These are phyloP conservation scores for Saccharomyces hybrid DNA, from an alignment of 1,139 yeast genomes.

Conservation along the genomic window DNA sequence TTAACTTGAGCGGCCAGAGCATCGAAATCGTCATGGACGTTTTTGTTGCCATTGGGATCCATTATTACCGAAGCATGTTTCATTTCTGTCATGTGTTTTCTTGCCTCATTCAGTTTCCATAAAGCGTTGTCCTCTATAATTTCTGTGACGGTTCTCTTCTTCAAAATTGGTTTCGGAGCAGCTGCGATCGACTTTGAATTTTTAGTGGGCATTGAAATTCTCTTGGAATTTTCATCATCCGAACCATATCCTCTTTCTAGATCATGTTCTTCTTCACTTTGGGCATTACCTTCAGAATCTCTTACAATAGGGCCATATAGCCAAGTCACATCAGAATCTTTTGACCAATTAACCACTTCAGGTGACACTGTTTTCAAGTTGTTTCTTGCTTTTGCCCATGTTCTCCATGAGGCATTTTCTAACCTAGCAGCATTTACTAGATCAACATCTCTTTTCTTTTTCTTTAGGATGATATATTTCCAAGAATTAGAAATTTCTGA, in stretches of 20 bases:
- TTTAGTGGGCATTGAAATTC: conserved; percentile 6
- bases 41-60: conserved; percentile 21
- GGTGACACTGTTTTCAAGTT: conserved; percentile 64
- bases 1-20: conserved; percentile 53
- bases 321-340: conserved; percentile 76
- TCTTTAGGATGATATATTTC: conserved; percentile 80
- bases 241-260: conserved; percentile 33
- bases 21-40: conserved; percentile 41
- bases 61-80: conserved; percentile 19
- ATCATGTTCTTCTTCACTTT: conserved; percentile 7
- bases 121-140: conserved; percentile 36
- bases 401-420: conserved; percentile 80
- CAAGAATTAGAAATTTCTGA: conserved; percentile 88
- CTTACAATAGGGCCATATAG: conserved; percentile 56
- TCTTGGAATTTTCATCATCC: conserved; percentile 36
- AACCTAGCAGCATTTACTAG: conserved; percentile 58
- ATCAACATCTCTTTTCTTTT: conserved; percentile 45
- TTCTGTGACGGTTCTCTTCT: conserved; percentile 73
- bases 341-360: conserved; percentile 69
- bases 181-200: conserved; percentile 8
- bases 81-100: conserved; percentile 28
- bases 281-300: conserved; percentile 18
- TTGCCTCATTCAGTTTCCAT: conserved; percentile 32
- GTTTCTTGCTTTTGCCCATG: conserved; percentile 75
- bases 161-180: conserved; percentile 62